Conservation (phyloP, 2,329 filamentous ascomycete genomes). For the Calonectria honghensis region DNA sequence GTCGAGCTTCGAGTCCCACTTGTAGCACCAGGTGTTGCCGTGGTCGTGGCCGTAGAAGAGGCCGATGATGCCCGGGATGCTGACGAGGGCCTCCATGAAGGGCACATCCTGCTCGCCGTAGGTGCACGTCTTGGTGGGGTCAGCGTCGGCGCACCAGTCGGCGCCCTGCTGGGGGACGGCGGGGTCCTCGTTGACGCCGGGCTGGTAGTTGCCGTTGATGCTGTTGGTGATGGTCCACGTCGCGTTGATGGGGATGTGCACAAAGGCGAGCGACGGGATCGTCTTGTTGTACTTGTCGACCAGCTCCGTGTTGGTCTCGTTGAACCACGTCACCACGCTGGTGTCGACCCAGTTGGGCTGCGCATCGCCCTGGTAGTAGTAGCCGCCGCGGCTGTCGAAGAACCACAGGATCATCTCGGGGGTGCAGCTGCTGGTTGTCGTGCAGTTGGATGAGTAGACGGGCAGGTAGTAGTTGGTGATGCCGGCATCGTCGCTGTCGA, state of each 20-base stretch:
- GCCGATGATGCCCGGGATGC: slow-evolving; percentile 72
- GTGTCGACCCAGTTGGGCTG: slow-evolving; percentile 66
- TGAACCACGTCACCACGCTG: slow-evolving; percentile 68
- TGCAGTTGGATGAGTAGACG: slow-evolving; percentile 63
- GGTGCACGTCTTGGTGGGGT: slow-evolving; percentile 60
- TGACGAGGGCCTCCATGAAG: slow-evolving; percentile 78
- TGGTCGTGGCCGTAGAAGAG: slow-evolving; percentile 82
- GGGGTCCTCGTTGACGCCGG: slow-evolving; percentile 68
- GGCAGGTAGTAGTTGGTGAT: slow-evolving; percentile 70
- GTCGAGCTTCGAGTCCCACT: slow-evolving; percentile 64
- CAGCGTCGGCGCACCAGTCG: slow-evolving; percentile 66
- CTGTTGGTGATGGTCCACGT: slow-evolving; percentile 62
- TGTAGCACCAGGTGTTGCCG: slow-evolving; percentile 75
- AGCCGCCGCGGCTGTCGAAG: slow-evolving; percentile 80
- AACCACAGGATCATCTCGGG: slow-evolving; percentile 79
- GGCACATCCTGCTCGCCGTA: slow-evolving; percentile 72
- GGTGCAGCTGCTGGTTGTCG: slow-evolving; percentile 53
- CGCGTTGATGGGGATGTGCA: slow-evolving; percentile 68
- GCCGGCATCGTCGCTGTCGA: slow-evolving; percentile 59
- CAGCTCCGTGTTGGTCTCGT: slow-evolving; percentile 52
- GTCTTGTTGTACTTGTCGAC: slow-evolving; percentile 55
- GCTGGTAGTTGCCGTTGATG: slow-evolving; percentile 62
- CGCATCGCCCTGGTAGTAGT: slow-evolving; percentile 65
- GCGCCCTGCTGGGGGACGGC: slow-evolving; percentile 65
- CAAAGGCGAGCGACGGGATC: slow-evolving; percentile 69